A percentile compares a stretch with the other conserved stretches of the same genome.
Conservation (phyloP, 2,329 filamentous ascomycete genomes). For the Rhexocercosporidium sp. region DNA sequence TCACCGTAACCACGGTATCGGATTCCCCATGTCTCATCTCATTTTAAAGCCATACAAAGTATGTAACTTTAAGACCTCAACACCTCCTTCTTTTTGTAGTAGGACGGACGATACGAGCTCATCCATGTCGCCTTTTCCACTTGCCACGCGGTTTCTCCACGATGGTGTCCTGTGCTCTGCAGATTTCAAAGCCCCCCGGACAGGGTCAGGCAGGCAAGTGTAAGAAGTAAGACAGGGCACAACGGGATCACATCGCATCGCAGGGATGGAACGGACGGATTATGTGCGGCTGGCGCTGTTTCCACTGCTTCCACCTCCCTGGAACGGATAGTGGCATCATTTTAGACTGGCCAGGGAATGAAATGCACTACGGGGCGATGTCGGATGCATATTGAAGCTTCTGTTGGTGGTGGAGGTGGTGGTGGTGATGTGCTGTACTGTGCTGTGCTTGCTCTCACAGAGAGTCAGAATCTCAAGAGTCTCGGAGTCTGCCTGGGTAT, state of each 20-base stretch:
- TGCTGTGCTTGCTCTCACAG: neutral
- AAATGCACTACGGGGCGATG: neutral
- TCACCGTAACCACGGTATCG: neutral
- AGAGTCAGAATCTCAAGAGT: too few species aligned
- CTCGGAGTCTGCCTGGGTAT: too few species aligned
- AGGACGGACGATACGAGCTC: neutral
- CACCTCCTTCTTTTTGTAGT: neutral
- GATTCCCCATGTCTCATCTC: neutral
- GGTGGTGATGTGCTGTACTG: too few species aligned
- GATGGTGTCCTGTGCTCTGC: constrained; percentile 11
- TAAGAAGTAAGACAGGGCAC: neutral
- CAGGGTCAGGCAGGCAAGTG: neutral
- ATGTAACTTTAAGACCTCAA: neutral
- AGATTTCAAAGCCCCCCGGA: constrained; percentile 1
- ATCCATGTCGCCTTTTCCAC: neutral
- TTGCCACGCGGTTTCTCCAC: constrained; percentile 6
- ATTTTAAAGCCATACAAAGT: neutral
- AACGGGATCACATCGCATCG: neutral
- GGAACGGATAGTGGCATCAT: neutral
- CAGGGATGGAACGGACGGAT: constrained; percentile 1
- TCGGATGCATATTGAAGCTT: neutral
- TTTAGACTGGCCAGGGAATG: neutral
- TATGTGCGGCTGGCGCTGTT: neutral
- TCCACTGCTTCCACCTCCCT: neutral
- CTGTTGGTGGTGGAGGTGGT: neutral